Evolutionary conservation across 345 rosid genomes (phyloP).

Genomic region (Mangifera indica): DNA sequence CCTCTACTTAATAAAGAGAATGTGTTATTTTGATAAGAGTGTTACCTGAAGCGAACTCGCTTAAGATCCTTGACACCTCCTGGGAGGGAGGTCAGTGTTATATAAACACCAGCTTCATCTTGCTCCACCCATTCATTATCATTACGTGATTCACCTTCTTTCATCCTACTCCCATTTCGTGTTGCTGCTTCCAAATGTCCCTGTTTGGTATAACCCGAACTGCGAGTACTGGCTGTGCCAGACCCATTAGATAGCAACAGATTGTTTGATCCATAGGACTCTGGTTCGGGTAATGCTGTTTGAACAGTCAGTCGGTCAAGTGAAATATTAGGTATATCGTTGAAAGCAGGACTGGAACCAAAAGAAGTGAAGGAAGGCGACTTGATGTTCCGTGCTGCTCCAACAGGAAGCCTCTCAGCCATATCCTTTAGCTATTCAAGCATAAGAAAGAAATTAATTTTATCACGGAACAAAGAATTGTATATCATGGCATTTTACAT

Average conservation of each 20-base stretch:
- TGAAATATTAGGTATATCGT: conserved; percentile 43
- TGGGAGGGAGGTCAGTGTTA: conserved; percentile 80
- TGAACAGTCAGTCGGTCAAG: conserved; percentile 46
- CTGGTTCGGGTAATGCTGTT: conserved; percentile 39
- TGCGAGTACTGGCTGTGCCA: conserved; percentile 42
- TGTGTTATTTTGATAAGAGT: too few species aligned
- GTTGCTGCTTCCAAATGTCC: conserved; percentile 54
- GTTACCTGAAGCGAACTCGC: conserved; percentile 97
- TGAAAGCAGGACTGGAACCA: conserved; percentile 54
- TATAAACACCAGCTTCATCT: conserved; percentile 95
- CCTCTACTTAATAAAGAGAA: neutral
- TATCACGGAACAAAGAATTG: too few species aligned
- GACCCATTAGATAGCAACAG: conserved; percentile 58
- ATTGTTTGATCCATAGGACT: conserved; percentile 39
- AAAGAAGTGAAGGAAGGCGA: conserved; percentile 55
- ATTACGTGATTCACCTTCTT: conserved; percentile 60
- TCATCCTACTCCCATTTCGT: conserved; percentile 58
- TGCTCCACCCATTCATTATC: conserved; percentile 96
- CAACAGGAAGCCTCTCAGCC: conserved; percentile 92
- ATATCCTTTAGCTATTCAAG: conserved; percentile 67
- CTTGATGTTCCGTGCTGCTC: conserved; percentile 48
- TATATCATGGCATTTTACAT: too few species aligned
- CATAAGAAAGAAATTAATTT: conserved; percentile 18
- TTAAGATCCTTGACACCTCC: conserved; percentile 94
- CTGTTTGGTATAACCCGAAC: conserved; percentile 47